phyloP scores from a whole-genome alignment of 2,329 filamentous ascomycete species.

The Dactylella cylindrospora region DNA sequence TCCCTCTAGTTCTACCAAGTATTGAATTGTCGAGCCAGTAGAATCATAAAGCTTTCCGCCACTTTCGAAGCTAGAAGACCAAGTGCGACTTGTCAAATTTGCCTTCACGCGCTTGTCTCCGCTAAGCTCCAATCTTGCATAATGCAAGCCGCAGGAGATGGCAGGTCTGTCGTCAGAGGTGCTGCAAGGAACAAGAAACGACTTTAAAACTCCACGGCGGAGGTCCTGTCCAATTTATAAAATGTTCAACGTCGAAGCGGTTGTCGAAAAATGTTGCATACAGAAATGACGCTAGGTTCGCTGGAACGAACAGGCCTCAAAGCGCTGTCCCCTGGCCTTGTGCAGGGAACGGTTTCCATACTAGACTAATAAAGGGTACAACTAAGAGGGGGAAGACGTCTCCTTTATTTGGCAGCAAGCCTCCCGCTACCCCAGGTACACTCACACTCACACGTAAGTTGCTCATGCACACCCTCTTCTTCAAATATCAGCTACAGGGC shows the following conservation, averaged over 20 bases:
- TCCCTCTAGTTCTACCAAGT: conserved; percentile 6
- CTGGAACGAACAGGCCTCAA: conserved; percentile 24
- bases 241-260: no score
- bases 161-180: conserved; percentile 34
- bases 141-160: conserved; percentile 24
- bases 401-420: conserved; percentile 33
- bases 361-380: conserved; percentile 1
- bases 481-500: no score
- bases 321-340: conserved; percentile 23
- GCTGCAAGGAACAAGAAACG: conserved; percentile 32
- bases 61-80: background rate
- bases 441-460: no score
- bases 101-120: conserved; percentile 29
- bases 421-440: no score
- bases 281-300: no score
- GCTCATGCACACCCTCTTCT: no score
- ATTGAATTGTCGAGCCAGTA: conserved; percentile 27
- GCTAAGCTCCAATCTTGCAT: conserved; percentile 36
- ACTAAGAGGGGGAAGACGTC: conserved; percentile 11
- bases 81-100: background rate
- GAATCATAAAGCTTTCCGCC: conserved; percentile 23
- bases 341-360: conserved; percentile 1
- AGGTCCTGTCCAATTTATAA: conserved; percentile 29
- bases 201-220: conserved; percentile 12
- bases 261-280: no score